phyloP scores from a whole-genome alignment of 208 protist species.

The Leishmania guyanensis region DNA sequence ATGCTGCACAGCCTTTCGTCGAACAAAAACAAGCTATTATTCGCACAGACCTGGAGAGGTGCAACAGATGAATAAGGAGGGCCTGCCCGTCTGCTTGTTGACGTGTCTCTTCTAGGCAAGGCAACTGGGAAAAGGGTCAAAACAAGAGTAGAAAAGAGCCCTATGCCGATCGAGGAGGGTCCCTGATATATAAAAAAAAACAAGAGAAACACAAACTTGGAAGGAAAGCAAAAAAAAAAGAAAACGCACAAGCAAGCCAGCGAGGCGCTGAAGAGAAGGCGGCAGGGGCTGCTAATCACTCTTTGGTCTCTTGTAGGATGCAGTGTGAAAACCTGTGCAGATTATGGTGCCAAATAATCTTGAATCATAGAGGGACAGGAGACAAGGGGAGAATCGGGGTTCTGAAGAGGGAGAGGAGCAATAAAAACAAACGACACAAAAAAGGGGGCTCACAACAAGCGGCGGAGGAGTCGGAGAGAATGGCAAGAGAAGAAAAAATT shows the following conservation, averaged over 20 bases:
- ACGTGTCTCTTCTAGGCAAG: not conserved
- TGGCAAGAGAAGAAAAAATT: not conserved
- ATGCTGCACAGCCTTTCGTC: not conserved
- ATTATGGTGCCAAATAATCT: not conserved
- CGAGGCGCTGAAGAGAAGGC: not conserved
- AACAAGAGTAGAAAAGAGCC: not conserved
- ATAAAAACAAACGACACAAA: not conserved
- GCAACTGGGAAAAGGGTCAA: not conserved
- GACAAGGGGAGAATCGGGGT: not conserved
- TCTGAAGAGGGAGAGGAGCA: not conserved
- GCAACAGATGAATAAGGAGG: conserved; percentile 1
- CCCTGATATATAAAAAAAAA: not conserved
- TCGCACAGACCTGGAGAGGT: not conserved
- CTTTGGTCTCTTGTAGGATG: not conserved
- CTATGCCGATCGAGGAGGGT: not conserved
- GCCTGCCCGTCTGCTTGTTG: not conserved
- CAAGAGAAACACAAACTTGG: not conserved
- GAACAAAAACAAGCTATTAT: not conserved
- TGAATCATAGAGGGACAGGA: not conserved
- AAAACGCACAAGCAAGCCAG: not conserved
- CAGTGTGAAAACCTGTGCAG: not conserved
- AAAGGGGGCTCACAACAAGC: not conserved
- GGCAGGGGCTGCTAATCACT: not conserved
- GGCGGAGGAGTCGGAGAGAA: not conserved
- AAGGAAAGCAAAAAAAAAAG: not conserved